Evolutionary conservation across 2,329 filamentous ascomycete genomes (phyloP).

Genomic region (Colletotrichum sp.): DNA sequence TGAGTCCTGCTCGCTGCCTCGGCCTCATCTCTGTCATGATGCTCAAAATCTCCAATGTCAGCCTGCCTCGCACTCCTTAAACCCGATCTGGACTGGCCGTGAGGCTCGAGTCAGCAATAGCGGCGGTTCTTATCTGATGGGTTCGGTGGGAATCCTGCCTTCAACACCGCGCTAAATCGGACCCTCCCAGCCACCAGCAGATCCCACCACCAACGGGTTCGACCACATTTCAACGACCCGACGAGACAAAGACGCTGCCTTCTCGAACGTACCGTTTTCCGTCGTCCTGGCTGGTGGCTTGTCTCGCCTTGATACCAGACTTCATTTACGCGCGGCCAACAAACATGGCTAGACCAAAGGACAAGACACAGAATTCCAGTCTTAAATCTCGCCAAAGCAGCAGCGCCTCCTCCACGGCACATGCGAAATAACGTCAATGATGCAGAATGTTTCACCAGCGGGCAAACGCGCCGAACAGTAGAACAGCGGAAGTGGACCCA

Average conservation of each 20-base stretch:
- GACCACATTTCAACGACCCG: background rate
- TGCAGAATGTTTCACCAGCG: background rate
- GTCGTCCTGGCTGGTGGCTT: background rate
- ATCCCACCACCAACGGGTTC: background rate
- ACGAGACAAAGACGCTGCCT: background rate
- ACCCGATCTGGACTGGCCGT: background rate
- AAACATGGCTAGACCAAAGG: background rate
- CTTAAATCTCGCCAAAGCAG: background rate
- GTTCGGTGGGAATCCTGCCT: background rate
- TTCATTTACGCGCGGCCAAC: background rate
- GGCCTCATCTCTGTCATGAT: background rate
- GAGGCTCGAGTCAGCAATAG: background rate
- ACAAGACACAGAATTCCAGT: background rate
- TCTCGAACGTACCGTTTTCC: background rate
- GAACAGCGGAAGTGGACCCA: background rate
- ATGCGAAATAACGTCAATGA: background rate
- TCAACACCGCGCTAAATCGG: background rate
- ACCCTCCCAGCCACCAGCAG: background rate
- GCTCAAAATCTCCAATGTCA: background rate
- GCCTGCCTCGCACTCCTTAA: background rate
- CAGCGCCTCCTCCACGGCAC: background rate
- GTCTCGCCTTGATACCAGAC: background rate
- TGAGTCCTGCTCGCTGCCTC: background rate
- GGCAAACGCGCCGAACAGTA: background rate
- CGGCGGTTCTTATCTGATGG: background rate